phyloP scores from a whole-genome alignment of 2,329 filamentous ascomycete species.

The Akanthomyces lecanii region DNA sequence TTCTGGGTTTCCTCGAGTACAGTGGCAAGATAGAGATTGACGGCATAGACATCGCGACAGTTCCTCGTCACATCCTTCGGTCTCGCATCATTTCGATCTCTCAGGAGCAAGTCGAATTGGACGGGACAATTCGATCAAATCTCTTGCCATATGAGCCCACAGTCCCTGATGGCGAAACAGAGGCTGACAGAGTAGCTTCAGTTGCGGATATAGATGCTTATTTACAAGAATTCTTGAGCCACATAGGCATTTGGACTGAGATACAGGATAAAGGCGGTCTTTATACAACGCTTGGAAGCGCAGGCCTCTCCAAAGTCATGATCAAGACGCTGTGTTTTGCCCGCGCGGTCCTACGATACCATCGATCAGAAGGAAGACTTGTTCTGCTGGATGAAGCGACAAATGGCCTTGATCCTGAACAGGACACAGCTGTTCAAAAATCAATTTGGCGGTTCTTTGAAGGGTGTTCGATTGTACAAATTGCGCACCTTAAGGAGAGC shows the following conservation, averaged over 20 bases:
- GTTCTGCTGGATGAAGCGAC: too few relatives aligned
- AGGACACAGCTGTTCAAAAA: too few relatives aligned
- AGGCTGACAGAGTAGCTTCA: background rate
- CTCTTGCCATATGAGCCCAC: background rate
- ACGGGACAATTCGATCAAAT: background rate
- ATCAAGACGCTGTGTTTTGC: too few relatives aligned
- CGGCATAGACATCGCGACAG: background rate
- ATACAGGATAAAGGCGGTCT: too few relatives aligned
- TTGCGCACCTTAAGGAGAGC: too few relatives aligned
- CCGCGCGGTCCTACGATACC: too few relatives aligned
- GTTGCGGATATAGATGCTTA: background rate
- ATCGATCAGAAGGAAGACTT: too few relatives aligned
- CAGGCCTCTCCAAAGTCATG: too few relatives aligned
- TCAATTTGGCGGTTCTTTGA: too few relatives aligned
- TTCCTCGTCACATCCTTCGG: background rate
- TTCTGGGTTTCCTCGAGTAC: constrained; percentile 1
- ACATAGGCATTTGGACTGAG: background rate
- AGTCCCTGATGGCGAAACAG: background rate
- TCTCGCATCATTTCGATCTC: background rate
- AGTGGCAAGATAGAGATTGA: constrained; percentile 2
- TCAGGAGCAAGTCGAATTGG: background rate
- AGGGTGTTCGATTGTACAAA: too few relatives aligned
- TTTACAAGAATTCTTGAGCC: background rate
- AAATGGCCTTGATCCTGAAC: too few relatives aligned
- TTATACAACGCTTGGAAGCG: too few relatives aligned